Percentiles rank a stretch among this genome's conserved stretches.
Evolutionary conservation across 1,284 basidiomycete genomes (phyloP).

Genomic region (Ceratorhiza oryzae-sativae): DNA sequence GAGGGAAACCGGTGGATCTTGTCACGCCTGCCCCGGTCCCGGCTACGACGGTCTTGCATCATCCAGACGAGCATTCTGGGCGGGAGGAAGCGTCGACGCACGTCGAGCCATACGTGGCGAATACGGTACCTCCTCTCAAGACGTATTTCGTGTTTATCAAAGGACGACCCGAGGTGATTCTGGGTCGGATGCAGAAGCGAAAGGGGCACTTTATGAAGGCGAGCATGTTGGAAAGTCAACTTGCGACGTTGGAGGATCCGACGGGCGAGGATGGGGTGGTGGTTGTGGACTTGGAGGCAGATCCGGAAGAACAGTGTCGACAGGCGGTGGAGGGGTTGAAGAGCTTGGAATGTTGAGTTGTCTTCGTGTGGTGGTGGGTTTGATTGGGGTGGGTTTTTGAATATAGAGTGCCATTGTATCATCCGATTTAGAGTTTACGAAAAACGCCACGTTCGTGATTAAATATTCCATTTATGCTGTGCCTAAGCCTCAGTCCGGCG

Average conservation of each 20-base stretch:
- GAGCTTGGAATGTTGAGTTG: conserved; percentile 33
- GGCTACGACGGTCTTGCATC: conserved; percentile 44
- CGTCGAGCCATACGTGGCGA: conserved; percentile 39
- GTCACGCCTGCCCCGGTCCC: conserved; percentile 49
- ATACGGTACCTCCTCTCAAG: conserved; percentile 48
- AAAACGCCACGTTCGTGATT: too few species aligned
- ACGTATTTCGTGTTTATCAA: conserved; percentile 87
- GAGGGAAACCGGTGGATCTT: conserved; percentile 56
- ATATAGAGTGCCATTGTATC: too few species aligned
- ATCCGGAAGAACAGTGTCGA: conserved; percentile 65
- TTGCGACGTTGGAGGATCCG: conserved; percentile 80
- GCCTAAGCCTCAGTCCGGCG: too few species aligned
- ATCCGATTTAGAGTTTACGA: too few species aligned
- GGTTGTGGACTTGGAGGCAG: conserved; percentile 64
- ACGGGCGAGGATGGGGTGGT: conserved; percentile 68
- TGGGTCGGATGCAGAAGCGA: conserved; percentile 73
- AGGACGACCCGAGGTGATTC: conserved; percentile 68
- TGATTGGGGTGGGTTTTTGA: too few species aligned
- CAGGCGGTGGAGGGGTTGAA: conserved; percentile 50
- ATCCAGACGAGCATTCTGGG: conserved; percentile 41
- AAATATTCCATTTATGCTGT: too few species aligned
- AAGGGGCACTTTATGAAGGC: conserved; percentile 90
- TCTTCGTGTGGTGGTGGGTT: too few species aligned
- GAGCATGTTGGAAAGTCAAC: conserved; percentile 85
- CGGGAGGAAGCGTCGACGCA: conserved; percentile 16